Conservation (phyloP, 2,329 filamentous ascomycete species). For the Phialophora tarda region DNA sequence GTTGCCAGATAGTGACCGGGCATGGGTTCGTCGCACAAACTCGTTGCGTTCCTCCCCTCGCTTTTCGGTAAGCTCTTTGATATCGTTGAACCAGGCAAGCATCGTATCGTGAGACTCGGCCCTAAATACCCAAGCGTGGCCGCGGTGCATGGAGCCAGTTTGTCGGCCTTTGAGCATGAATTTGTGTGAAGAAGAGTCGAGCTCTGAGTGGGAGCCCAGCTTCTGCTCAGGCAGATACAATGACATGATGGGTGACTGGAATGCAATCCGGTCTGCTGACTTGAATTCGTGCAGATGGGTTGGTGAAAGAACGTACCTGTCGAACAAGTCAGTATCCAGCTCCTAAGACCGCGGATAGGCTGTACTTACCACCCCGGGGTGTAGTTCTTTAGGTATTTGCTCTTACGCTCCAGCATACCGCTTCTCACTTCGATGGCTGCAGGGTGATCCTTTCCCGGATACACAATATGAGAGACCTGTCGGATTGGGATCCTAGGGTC, state of each 20-base stretch:
- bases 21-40: slow-evolving; percentile 77
- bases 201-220: slow-evolving; percentile 85
- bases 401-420: slow-evolving; percentile 93
- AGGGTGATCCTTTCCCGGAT: slow-evolving; percentile 86
- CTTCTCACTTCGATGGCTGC: slow-evolving; percentile 83
- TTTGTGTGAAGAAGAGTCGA: slow-evolving; percentile 87
- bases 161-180: slow-evolving; percentile 97
- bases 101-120: slow-evolving; percentile 84
- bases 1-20: slow-evolving; percentile 73
- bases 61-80: slow-evolving; percentile 86
- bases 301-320: slow-evolving; percentile 90
- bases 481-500: slow-evolving; percentile 81
- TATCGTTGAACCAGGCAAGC: slow-evolving; percentile 95
- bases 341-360: neutral
- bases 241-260: slow-evolving; percentile 92
- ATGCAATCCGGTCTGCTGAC: slow-evolving; percentile 84
- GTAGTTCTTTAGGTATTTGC: slow-evolving; percentile 98
- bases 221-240: slow-evolving; percentile 94
- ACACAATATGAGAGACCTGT: slow-evolving; percentile 80
- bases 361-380: slow-evolving; percentile 83
- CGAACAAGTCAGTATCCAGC: slow-evolving; percentile 8
- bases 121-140: slow-evolving; percentile 71
- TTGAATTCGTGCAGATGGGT: slow-evolving; percentile 99
- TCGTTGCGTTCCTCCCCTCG: slow-evolving; percentile 85
- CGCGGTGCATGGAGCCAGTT: slow-evolving; percentile 87